Conservation (phyloP, 768 basidiomycete species). For the Boletus huronensis region DNA sequence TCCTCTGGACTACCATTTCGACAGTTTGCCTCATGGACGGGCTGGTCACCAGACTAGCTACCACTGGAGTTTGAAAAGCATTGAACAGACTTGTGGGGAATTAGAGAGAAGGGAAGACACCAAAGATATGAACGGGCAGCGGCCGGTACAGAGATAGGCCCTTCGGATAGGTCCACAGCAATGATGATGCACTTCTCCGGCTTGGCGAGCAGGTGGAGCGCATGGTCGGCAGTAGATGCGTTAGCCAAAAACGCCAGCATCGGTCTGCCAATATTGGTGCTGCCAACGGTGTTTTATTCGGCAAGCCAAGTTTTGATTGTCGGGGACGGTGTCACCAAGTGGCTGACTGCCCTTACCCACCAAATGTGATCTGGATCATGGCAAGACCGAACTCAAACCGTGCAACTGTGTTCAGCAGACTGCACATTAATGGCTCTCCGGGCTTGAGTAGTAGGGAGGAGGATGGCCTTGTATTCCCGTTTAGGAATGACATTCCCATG, state of each 20-base stretch:
- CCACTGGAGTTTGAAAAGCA: too few species aligned
- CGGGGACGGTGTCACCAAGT: background rate
- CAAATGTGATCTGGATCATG: background rate
- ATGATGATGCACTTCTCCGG: background rate
- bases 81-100: background rate
- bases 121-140: background rate
- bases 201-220: background rate
- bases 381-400: background rate
- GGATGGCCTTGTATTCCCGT: background rate
- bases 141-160: background rate
- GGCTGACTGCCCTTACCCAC: background rate
- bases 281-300: too few species aligned
- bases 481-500: constrained; percentile 21
- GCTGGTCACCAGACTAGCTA: too few species aligned
- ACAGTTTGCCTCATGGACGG: too few species aligned
- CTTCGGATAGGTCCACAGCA: background rate
- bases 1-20: background rate
- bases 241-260: background rate
- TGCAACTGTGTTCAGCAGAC: background rate
- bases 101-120: background rate
- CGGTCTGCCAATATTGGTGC: too few species aligned
- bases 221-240: background rate
- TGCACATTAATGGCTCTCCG: background rate
- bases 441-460: background rate
- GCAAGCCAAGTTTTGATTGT: background rate